Conservation (phyloP, 495 filamentous ascomycete genomes). For the Aspergillus bertholletiae region DNA sequence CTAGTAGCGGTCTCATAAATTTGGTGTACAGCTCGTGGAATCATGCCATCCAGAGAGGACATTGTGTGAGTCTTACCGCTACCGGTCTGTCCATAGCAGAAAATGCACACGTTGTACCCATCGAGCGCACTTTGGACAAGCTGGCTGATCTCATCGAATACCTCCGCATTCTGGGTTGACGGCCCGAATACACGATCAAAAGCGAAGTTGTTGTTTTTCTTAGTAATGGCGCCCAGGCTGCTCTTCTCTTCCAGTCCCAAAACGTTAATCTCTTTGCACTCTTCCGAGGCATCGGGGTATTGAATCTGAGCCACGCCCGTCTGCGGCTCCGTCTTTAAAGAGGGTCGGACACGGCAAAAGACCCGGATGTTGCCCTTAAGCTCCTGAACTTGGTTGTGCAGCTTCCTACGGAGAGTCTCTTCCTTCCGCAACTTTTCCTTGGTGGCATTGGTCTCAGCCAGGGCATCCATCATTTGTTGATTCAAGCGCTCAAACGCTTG, state of each 20-base stretch:
- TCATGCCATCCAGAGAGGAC: conserved; percentile 92
- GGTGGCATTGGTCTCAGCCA: conserved; percentile 60
- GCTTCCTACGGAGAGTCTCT: conserved; percentile 83
- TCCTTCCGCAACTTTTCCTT: conserved; percentile 85
- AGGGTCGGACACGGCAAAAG: conserved; percentile 93
- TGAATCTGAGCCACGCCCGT: conserved; percentile 64
- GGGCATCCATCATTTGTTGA: conserved; percentile 70
- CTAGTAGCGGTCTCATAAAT: conserved; percentile 83
- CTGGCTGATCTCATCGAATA: conserved; percentile 97
- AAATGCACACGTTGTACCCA: conserved; percentile 98
- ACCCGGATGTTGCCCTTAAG: conserved; percentile 99
- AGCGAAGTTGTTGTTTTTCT: conserved; percentile 77
- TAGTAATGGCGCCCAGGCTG: conserved; percentile 69
- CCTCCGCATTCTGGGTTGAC: conserved; percentile 68
- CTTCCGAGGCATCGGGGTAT: conserved; percentile 72
- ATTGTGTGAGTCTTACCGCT: conserved; percentile 97
- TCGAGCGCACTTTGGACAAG: conserved; percentile 95
- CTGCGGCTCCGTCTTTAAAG: conserved; percentile 52
- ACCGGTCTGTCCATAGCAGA: conserved; percentile 97
- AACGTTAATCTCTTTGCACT: conserved; percentile 81
- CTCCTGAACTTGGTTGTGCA: conserved; percentile 98
- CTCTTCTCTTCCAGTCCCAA: conserved; percentile 79
- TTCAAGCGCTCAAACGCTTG: conserved; percentile 75
- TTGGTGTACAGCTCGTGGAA: conserved; percentile 85
- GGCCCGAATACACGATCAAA: conserved; percentile 95